Evolutionary conservation across 768 basidiomycete genomes (phyloP).

Genomic region (Paxillus ammoniavirescens): DNA sequence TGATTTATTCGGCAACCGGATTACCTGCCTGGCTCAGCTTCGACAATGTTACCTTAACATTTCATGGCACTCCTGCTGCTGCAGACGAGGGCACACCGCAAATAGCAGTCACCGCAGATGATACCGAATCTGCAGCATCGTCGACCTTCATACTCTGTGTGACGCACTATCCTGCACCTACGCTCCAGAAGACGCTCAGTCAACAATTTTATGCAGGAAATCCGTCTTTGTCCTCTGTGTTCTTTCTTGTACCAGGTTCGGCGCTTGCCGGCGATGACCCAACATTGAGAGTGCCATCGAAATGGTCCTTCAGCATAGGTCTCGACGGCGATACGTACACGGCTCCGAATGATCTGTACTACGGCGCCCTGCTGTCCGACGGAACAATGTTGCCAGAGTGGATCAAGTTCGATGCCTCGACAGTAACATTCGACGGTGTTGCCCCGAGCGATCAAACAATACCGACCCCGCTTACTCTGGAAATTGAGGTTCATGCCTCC

Average conservation of each 20-base stretch:
- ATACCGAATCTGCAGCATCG: constrained; percentile 48
- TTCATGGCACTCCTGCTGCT: constrained; percentile 65
- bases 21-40: constrained; percentile 82
- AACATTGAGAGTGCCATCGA: constrained; percentile 68
- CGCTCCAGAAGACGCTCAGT: constrained; percentile 48
- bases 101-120: constrained; percentile 65
- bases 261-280: constrained; percentile 51
- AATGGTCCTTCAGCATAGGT: constrained; percentile 91
- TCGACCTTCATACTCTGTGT: constrained; percentile 58
- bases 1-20: constrained; percentile 51
- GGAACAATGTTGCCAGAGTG: constrained; percentile 74
- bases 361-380: constrained; percentile 61
- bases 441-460: constrained; percentile 50
- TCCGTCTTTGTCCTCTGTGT: constrained; percentile 74
- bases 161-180: constrained; percentile 51
- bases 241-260: constrained; percentile 57
- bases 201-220: constrained; percentile 62
- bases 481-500: constrained; percentile 64
- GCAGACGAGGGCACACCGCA: constrained; percentile 60
- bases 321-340: constrained; percentile 65
- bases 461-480: constrained; percentile 41
- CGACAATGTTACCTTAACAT: constrained; percentile 54
- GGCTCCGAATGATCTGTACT: constrained; percentile 50
- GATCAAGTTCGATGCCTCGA: constrained; percentile 66
- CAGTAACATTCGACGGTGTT: constrained; percentile 77